phyloP scores from a whole-genome alignment of 805 yeast species.

The Torulaspora franciscae region DNA sequence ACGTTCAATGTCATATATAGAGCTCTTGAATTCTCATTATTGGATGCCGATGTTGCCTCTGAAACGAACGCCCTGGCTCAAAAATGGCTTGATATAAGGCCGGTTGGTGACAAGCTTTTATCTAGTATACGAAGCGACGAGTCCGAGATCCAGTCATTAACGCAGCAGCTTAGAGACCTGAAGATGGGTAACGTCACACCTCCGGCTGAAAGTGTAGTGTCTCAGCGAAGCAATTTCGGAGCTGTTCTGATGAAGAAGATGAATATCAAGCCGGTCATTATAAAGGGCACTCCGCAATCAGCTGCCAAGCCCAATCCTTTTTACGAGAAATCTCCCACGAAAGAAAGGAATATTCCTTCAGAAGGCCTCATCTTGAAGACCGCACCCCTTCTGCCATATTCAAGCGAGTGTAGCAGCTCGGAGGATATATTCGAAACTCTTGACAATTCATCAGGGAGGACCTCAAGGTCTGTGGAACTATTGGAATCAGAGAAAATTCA shows the following conservation, averaged over 20 bases:
- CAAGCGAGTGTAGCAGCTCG: constrained; percentile 8
- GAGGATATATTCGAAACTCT: constrained; percentile 6
- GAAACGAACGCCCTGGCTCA: constrained; percentile 37
- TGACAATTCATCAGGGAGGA: constrained; percentile 1
- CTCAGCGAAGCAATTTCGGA: constrained; percentile 31
- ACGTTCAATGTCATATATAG: constrained; percentile 38
- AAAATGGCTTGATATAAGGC: constrained; percentile 33
- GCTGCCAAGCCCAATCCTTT: constrained; percentile 22
- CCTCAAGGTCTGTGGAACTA: constrained; percentile 6
- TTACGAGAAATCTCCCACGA: constrained; percentile 12
- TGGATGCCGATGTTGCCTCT: constrained; percentile 37
- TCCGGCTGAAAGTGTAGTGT: constrained; percentile 3
- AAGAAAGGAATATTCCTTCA: not conserved
- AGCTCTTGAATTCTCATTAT: constrained; percentile 40
- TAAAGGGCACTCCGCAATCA: constrained; percentile 33
- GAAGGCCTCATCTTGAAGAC: constrained; percentile 18
- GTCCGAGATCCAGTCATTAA: constrained; percentile 6
- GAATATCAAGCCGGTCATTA: constrained; percentile 39
- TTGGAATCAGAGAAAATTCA: constrained; percentile 14
- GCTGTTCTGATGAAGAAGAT: constrained; percentile 39
- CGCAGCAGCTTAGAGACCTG: constrained; percentile 6
- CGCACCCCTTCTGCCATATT: constrained; percentile 20
- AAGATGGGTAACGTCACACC: constrained; percentile 7
- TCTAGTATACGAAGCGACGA: not conserved
- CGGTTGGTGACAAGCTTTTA: constrained; percentile 16